Conservation (phyloP, 371 early-diverging fungal species). For the Chytridiales sp. region DNA sequence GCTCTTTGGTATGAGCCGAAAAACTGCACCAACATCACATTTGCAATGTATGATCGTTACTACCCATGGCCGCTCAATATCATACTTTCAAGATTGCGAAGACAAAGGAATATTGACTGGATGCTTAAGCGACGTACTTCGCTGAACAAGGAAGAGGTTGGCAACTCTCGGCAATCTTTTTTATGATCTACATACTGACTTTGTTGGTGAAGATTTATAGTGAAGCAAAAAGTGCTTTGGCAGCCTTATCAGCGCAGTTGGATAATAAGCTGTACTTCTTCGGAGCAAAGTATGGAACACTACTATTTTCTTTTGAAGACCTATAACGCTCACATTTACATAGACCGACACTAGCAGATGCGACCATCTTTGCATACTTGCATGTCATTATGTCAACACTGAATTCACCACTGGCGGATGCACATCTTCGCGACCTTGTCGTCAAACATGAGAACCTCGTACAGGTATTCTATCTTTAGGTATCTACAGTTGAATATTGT, state of each 20-base stretch:
- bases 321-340: constrained; percentile 11
- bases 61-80: constrained; percentile 34
- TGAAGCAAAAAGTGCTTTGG: constrained; percentile 57
- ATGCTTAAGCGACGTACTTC: constrained; percentile 27
- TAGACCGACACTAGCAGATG: constrained; percentile 61
- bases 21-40: constrained; percentile 23
- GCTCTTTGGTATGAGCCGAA: constrained; percentile 29
- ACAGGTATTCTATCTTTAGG: constrained; percentile 20
- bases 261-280: constrained; percentile 55
- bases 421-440: constrained; percentile 47
- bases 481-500: too few relatives aligned
- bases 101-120: constrained; percentile 24
- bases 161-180: neutral
- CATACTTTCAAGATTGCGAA: constrained; percentile 19
- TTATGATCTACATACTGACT: neutral
- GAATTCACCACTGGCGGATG: constrained; percentile 28
- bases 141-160: constrained; percentile 32
- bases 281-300: constrained; percentile 46
- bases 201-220: constrained; percentile 52
- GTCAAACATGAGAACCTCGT: constrained; percentile 58
- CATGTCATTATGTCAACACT: constrained; percentile 52
- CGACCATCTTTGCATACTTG: constrained; percentile 60
- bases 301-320: neutral
- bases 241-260: constrained; percentile 56
- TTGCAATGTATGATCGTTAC: constrained; percentile 24